A percentile compares a stretch with the other conserved stretches of the same genome.
Evolutionary conservation across 2,329 filamentous ascomycete species (phyloP).

Genomic region (Dothideomycetes sp.): DNA sequence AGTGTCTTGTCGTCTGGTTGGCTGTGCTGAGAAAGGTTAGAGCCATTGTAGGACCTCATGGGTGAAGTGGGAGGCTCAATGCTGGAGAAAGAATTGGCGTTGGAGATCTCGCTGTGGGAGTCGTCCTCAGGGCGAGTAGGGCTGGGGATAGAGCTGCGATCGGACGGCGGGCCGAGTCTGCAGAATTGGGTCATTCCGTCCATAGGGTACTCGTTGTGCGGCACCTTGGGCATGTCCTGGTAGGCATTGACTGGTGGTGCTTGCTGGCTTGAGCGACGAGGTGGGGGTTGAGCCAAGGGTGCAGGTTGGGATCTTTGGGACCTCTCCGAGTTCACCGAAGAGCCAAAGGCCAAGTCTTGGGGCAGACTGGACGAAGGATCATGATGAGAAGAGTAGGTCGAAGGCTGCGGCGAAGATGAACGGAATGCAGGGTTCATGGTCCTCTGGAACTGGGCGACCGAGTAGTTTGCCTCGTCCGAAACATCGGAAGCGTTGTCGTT

Average conservation of each 20-base stretch:
- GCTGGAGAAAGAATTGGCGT: conserved; percentile 80
- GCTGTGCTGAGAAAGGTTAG: conserved; percentile 28
- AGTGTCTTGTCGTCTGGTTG: conserved; percentile 53
- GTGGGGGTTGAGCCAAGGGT: conserved; percentile 8
- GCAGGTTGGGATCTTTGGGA: conserved; percentile 9
- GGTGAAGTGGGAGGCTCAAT: conserved; percentile 74
- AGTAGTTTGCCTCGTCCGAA: conserved; percentile 82
- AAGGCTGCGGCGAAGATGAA: conserved; percentile 91
- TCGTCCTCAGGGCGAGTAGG: conserved; percentile 70
- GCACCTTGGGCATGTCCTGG: conserved; percentile 58
- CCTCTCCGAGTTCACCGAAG: conserved; percentile 15
- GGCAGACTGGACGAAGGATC: conserved; percentile 70
- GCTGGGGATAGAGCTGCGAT: conserved; percentile 58
- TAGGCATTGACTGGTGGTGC: conserved; percentile 41
- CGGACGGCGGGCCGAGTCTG: conserved; percentile 62
- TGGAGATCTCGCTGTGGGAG: conserved; percentile 77
- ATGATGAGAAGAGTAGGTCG: conserved; percentile 84
- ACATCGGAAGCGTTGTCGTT: conserved; percentile 71
- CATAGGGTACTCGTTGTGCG: conserved; percentile 86
- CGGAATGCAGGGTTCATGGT: conserved; percentile 94
- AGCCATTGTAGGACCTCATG: conserved; percentile 46
- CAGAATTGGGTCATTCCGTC: conserved; percentile 98
- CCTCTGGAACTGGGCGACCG: conserved; percentile 88
- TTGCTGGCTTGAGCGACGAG: conserved; percentile 14
- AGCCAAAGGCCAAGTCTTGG: conserved; percentile 45